Conservation (phyloP, 345 rosid species). For the Salix exigua region DNA sequence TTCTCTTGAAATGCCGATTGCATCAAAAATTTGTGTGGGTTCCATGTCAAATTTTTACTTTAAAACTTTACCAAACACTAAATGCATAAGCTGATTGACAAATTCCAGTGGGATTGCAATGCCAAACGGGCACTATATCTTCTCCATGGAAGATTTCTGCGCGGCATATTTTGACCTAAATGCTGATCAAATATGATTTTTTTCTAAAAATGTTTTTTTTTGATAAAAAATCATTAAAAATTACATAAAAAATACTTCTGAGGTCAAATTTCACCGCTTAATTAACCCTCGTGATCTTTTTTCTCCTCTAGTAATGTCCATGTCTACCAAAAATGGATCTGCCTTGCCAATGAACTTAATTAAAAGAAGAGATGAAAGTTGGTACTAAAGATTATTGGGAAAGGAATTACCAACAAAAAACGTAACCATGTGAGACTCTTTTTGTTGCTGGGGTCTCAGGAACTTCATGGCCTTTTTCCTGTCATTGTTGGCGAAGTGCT, state of each 20-base stretch:
- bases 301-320: too few species aligned
- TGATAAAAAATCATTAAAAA: background rate
- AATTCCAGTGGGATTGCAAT: too few species aligned
- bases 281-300: background rate
- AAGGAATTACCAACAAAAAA: slow-evolving; percentile 70
- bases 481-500: slow-evolving; percentile 92
- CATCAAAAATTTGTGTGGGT: too few species aligned
- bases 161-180: background rate
- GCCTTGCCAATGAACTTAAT: background rate
- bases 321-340: too few species aligned
- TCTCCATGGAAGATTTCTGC: background rate
- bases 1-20: too few species aligned
- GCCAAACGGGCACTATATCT: too few species aligned
- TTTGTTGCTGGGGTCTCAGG: slow-evolving; percentile 76
- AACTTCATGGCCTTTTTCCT: slow-evolving; percentile 97
- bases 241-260: background rate
- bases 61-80: too few species aligned
- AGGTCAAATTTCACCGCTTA: background rate
- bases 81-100: too few species aligned
- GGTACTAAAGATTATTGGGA: too few species aligned
- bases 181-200: too few species aligned
- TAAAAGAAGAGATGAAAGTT: background rate
- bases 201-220: background rate
- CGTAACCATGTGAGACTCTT: slow-evolving; percentile 93
- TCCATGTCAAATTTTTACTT: too few species aligned